phyloP scores from a whole-genome alignment of 768 basidiomycete genomes.

The Tremella mesenterica region DNA sequence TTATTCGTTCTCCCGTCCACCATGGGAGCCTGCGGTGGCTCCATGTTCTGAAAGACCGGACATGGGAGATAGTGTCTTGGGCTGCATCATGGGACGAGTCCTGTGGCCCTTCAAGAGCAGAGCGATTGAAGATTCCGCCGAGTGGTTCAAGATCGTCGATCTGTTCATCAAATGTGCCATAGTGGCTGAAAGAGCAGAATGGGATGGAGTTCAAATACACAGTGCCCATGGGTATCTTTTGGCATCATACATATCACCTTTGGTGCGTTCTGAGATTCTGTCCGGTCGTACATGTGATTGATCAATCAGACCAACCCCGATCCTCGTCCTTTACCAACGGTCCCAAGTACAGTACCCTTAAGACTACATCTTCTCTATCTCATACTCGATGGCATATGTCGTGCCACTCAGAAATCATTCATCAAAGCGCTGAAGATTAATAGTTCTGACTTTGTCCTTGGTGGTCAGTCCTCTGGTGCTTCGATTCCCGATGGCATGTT shows the following conservation, averaged over 20 bases:
- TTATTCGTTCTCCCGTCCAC: slow-evolving; percentile 56
- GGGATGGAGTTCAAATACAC: slow-evolving; percentile 81
- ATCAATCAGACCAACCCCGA: slow-evolving; percentile 28
- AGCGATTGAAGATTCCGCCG: slow-evolving; percentile 52
- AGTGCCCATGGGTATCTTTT: slow-evolving; percentile 38
- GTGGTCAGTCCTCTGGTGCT: slow-evolving; percentile 23
- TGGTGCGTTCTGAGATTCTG: slow-evolving; percentile 11
- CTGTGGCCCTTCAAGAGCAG: slow-evolving; percentile 49
- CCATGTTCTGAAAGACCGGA: slow-evolving; percentile 51
- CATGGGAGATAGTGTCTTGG: slow-evolving; percentile 42
- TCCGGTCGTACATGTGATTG: not conserved
- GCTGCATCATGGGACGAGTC: slow-evolving; percentile 53
- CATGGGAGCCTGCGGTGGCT: slow-evolving; percentile 57
- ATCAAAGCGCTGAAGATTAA: slow-evolving; percentile 36
- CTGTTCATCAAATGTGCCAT: slow-evolving; percentile 61
- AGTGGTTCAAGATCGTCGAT: slow-evolving; percentile 57
- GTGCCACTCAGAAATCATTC: slow-evolving; percentile 12
- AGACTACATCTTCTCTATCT: slow-evolving; percentile 32
- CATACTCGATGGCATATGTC: slow-evolving; percentile 20
- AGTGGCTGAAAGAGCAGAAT: slow-evolving; percentile 60
- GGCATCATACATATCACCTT: slow-evolving; percentile 33
- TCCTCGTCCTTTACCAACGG: slow-evolving; percentile 23
- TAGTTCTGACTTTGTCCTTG: slow-evolving; percentile 38
- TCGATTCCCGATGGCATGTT: not conserved
- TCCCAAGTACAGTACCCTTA: slow-evolving; percentile 15